A percentile compares a stretch with the other conserved stretches of the same genome.
Evolutionary conservation across 2,329 filamentous ascomycete species (phyloP).

Genomic region (Cladosporium phlei): DNA sequence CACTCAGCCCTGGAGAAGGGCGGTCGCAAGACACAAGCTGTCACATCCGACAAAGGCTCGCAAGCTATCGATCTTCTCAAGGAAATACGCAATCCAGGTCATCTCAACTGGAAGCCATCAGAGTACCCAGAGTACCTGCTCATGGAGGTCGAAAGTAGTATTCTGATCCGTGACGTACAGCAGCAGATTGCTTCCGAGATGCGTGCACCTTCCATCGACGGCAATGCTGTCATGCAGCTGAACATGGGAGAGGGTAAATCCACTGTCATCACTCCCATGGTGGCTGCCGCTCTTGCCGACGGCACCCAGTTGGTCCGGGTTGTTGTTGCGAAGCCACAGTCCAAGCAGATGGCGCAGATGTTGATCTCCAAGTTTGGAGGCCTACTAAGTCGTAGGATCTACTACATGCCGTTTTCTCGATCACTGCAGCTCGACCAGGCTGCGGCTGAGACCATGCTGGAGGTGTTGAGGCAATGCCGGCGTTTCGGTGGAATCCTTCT

Average conservation of each 20-base stretch:
- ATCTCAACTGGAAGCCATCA: constrained; percentile 53
- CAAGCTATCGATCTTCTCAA: constrained; percentile 23
- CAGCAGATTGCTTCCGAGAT: constrained; percentile 59
- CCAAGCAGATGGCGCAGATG: constrained; percentile 55
- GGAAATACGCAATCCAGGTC: constrained; percentile 47
- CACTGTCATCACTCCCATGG: constrained; percentile 64
- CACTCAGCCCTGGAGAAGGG: constrained; percentile 19
- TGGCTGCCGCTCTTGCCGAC: constrained; percentile 44
- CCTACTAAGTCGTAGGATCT: constrained; percentile 49
- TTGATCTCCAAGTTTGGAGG: constrained; percentile 53
- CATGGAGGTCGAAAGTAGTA: constrained; percentile 60
- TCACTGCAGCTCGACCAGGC: constrained; percentile 36
- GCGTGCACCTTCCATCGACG: constrained; percentile 47
- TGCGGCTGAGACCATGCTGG: constrained; percentile 31
- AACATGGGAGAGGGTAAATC: constrained; percentile 72
- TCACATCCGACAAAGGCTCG: neutral
- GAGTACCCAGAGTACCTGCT: constrained; percentile 60
- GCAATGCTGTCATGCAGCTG: constrained; percentile 58
- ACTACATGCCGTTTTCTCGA: constrained; percentile 57
- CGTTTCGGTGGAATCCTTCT: constrained; percentile 51
- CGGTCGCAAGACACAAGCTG: neutral
- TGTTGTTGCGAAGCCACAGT: constrained; percentile 53
- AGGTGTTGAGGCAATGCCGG: constrained; percentile 41
- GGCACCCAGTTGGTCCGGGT: constrained; percentile 47
- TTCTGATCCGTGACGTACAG: constrained; percentile 59